These are phyloP conservation scores for Bipolaris zeicola DNA, from an alignment of 2,329 filamentous ascomycete genomes.

Conservation along the genomic window DNA sequence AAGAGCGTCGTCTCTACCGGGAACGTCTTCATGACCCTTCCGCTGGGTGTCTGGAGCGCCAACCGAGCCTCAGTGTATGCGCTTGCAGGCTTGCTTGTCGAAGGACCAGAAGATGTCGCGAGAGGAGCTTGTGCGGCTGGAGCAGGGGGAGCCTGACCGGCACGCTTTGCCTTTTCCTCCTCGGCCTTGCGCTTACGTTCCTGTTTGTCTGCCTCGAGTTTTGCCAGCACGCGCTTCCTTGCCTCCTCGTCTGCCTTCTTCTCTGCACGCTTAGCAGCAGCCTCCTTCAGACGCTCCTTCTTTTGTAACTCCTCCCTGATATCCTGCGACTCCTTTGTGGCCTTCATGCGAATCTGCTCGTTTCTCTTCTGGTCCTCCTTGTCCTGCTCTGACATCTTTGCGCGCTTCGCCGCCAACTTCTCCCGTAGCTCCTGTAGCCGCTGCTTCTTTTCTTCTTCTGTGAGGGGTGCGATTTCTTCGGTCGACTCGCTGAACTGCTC, in stretches of 20 bases:
- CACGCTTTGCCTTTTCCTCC: slow-evolving; percentile 81
- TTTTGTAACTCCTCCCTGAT: slow-evolving; percentile 85
- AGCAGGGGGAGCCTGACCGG: slow-evolving; percentile 66
- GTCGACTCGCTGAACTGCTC: slow-evolving; percentile 91
- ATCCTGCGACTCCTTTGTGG: slow-evolving; percentile 86
- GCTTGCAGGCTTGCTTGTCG: slow-evolving; percentile 66
- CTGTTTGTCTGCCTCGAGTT: slow-evolving; percentile 93
- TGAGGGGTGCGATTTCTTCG: slow-evolving; percentile 87
- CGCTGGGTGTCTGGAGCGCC: slow-evolving; percentile 75
- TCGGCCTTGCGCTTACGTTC: slow-evolving; percentile 86
- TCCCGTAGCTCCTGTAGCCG: slow-evolving; percentile 75
- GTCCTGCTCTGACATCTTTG: slow-evolving; percentile 70
- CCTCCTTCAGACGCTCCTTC: slow-evolving; percentile 92
- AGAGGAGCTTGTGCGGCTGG: slow-evolving; percentile 55
- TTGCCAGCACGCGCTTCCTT: slow-evolving; percentile 86
- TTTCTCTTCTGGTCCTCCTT: slow-evolving; percentile 84
- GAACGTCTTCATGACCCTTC: slow-evolving; percentile 85
- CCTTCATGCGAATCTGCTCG: slow-evolving; percentile 83
- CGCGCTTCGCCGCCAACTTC: slow-evolving; percentile 74
- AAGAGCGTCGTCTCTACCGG: slow-evolving; percentile 90
- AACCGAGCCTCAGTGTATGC: slow-evolving; percentile 82
- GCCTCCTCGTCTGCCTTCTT: slow-evolving; percentile 84
- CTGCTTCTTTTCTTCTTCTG: slow-evolving; percentile 87
- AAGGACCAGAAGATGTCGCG: slow-evolving; percentile 55
- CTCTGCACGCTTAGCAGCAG: slow-evolving; percentile 82